These are phyloP conservation scores for Blastobotrys elegans DNA, from an alignment of 1,139 yeast genomes.

Conservation along the genomic window DNA sequence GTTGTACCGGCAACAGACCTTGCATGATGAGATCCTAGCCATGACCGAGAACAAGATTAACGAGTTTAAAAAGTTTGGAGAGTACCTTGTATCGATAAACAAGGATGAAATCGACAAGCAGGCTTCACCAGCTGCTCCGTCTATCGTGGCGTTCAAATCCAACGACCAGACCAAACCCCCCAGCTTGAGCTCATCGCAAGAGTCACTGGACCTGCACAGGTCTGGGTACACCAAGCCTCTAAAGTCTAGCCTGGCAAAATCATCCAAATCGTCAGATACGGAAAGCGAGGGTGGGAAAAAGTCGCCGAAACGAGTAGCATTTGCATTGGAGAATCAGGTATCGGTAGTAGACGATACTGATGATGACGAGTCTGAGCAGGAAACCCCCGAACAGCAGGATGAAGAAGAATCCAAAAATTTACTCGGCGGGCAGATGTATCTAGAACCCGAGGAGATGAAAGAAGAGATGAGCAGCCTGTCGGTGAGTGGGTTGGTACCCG, in stretches of 20 bases:
- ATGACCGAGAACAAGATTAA: constrained; percentile 17
- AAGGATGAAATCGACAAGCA: not conserved
- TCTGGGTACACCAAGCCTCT: constrained; percentile 8
- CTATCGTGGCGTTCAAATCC: not conserved
- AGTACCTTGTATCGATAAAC: constrained; percentile 8
- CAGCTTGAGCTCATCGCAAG: not conserved
- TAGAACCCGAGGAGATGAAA: constrained; percentile 11
- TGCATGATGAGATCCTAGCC: constrained; percentile 19
- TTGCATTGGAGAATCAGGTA: constrained; percentile 19
- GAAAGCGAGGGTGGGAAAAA: constrained; percentile 7
- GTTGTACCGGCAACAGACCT: constrained; percentile 15
- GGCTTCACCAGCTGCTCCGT: not conserved
- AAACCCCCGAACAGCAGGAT: constrained; percentile 1
- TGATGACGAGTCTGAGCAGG: constrained; percentile 5
- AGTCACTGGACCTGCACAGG: not conserved
- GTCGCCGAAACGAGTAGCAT: constrained; percentile 20
- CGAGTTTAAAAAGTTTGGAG: constrained; percentile 18
- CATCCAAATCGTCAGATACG: constrained; percentile 3
- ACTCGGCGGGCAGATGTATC: constrained; percentile 5
- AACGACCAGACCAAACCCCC: not conserved
- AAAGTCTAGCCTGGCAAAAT: constrained; percentile 12
- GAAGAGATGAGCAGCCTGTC: constrained; percentile 8
- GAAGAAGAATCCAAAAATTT: not conserved
- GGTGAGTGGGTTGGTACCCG: constrained; percentile 6
- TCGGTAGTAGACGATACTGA: constrained; percentile 7